Evolutionary conservation across 192 early-diverging fungal species (phyloP).

Genomic region (Endogone sp.): DNA sequence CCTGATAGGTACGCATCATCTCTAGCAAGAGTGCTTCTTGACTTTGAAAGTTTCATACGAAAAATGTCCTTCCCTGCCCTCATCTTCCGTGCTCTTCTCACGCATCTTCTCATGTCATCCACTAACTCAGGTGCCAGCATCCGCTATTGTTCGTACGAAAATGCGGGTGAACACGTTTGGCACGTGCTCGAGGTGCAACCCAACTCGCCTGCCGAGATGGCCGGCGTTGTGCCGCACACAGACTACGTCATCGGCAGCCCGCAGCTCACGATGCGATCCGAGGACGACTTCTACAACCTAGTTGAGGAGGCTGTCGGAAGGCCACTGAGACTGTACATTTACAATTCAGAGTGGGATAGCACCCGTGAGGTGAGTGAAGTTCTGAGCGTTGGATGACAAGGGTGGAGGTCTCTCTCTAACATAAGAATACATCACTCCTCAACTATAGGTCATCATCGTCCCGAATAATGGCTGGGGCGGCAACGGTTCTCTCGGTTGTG

Average conservation of each 20-base stretch:
- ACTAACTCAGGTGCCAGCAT: constrained; percentile 37
- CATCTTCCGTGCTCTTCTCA: too few relatives aligned
- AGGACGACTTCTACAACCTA: constrained; percentile 64
- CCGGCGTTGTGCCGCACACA: constrained; percentile 51
- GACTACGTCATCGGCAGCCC: constrained; percentile 78
- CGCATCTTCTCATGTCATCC: background rate
- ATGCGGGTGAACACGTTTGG: constrained; percentile 57
- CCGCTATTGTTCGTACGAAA: constrained; percentile 65
- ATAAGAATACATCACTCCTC: background rate
- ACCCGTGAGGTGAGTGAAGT: constrained; percentile 51
- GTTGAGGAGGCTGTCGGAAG: constrained; percentile 55
- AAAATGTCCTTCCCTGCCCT: too few relatives aligned
- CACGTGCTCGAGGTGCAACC: constrained; percentile 61
- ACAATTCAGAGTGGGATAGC: constrained; percentile 59
- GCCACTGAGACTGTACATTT: constrained; percentile 62
- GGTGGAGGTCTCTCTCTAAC: background rate
- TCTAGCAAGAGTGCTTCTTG: background rate
- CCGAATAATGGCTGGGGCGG: constrained; percentile 70
- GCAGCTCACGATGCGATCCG: constrained; percentile 47
- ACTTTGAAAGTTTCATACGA: too few relatives aligned
- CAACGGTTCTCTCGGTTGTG: constrained; percentile 63
- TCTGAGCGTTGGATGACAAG: background rate
- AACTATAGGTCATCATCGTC: constrained; percentile 55
- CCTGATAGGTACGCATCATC: constrained; percentile 27
- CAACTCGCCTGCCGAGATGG: constrained; percentile 66